Base-by-base conservation (phyloP, 2,329 filamentous ascomycete genomes). In the Phaeosphaeriaceae sp. region DNA sequence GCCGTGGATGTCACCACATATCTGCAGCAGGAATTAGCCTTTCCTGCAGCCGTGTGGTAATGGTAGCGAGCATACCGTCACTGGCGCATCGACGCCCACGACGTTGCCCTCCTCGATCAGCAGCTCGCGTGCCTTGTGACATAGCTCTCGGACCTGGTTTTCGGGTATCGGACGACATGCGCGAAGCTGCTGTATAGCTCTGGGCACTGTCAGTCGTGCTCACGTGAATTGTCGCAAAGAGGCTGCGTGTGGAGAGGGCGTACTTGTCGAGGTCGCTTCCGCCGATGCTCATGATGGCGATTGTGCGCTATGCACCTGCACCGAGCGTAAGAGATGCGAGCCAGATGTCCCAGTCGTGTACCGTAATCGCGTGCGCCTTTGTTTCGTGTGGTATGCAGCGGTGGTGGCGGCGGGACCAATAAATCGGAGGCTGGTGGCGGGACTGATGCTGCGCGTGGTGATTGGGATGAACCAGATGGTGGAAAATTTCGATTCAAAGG, bases 91-190 rank as follows among this genome's bases (percentile, higher is more conserved):
- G 61, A 99, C 94, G 19, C 91, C 93, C 64, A 98, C 94, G 51
- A 98, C 94, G 76, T 99, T 98, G 66, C 92, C 94, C 81, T 99
- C 95, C 79, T 98, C 95, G 62, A 99, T 97, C 66, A 99, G 82
- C 54, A 99, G 86, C 82, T 99, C 95, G 64, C 95, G 88, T 52
- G 95, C 95, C 77, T 97, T 97, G 84, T 97, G 94, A 81, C 95
- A 98, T 69, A 99, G 86, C 81, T 99, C 94, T 75, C 94, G 91
- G 61, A 99, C 96, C 81, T 98, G 92, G 42, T 89, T 85, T 82
- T 99, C 95, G 62, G 95, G 94, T 69, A 99, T 99, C 54, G 94
- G 93, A 62, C 93, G 91, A 81, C 95, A 99, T 76, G 93, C 91
- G 83, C 95, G 92, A 75, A 99, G 85, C 80, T 97, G 93, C 78